Evolutionary conservation across 2,329 filamentous ascomycete genomes (phyloP), one percentile per base, ranked within the genome.

Genomic region (Dactylellina leptospora): DNA sequence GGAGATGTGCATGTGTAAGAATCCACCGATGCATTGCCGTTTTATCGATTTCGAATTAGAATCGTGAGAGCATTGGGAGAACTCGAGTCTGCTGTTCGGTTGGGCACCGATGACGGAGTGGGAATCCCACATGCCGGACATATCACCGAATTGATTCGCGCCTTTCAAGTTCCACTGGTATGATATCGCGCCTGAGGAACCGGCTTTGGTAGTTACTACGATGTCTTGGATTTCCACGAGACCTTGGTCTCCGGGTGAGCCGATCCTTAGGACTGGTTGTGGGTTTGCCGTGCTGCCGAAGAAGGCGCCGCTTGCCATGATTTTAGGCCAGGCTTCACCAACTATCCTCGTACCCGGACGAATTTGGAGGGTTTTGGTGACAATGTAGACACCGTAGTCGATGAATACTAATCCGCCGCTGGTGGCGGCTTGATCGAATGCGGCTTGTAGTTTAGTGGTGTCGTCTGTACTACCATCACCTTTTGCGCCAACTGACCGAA

Each of bases 381-480:
- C 80, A 53, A 79, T 79, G 79, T 87, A 88, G 11, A 83, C 79
- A 50, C 86, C 86, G 73, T 66, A 54, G 42, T 62, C 59, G 11
- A 58, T 44, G 25, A 66, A 75, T 78, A 83, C 2, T 79, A 74
- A 54, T 87, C 84, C 82, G 83, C 74, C 86, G 86, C 0, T 85
- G 78, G 13, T 84, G 84, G 42, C 87, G 86, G 68, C 82, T 85
- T 38, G 9, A 38, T 80, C 96, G 83, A 75, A 97, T 5, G 54
- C 84, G 61, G 85, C 85, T 80, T 97, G 92, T 77, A 97, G 89
- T n/a, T 89, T 90, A 2, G 84, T 86, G 13, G 93, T 97, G 78
- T 97, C 95, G 76, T 97, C 93, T 0, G 91, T 91, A 22, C 82
- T 80, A 56, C 93, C 95, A 77, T 99, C 93, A 77, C 95, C 95